phyloP scores from a whole-genome alignment of 1,284 basidiomycete species.

The Chiua sp. region DNA sequence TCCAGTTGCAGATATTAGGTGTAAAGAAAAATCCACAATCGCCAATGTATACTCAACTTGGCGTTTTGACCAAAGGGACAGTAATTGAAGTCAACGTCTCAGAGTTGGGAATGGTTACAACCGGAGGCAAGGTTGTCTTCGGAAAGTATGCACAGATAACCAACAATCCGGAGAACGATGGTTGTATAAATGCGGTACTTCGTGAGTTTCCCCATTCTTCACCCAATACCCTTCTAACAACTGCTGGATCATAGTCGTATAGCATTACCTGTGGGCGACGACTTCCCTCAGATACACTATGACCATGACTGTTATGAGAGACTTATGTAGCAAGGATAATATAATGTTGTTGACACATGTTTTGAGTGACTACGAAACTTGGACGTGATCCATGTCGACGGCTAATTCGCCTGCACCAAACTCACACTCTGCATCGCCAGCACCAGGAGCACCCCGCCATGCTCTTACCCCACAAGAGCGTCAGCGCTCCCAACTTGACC shows the following conservation, averaged over 20 bases:
- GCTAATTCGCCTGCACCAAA: slow-evolving; percentile 32
- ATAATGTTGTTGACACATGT: slow-evolving; percentile 24
- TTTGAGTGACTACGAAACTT: slow-evolving; percentile 15
- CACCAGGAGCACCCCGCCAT: slow-evolving; percentile 57
- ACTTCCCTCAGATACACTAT: too few relatives aligned
- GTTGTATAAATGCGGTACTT: slow-evolving; percentile 94
- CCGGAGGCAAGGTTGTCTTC: slow-evolving; percentile 93
- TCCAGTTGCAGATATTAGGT: slow-evolving; percentile 97
- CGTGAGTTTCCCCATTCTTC: slow-evolving; percentile 52
- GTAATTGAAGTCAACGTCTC: slow-evolving; percentile 99
- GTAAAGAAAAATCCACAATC: slow-evolving; percentile 99
- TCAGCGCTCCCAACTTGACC: slow-evolving; percentile 81
- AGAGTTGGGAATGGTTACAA: slow-evolving; percentile 98
- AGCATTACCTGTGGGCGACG: background rate
- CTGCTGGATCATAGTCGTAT: slow-evolving; percentile 27
- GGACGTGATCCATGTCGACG: slow-evolving; percentile 28
- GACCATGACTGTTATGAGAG: background rate
- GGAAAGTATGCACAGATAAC: slow-evolving; percentile 97
- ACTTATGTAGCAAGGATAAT: too few relatives aligned
- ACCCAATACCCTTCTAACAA: slow-evolving; percentile 7
- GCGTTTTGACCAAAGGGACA: slow-evolving; percentile 98
- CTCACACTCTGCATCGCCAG: slow-evolving; percentile 38
- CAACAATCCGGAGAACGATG: slow-evolving; percentile 96
- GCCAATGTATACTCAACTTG: slow-evolving; percentile 95
- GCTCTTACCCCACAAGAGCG: slow-evolving; percentile 72